Conservation (phyloP, 345 rosid genomes). For the Syzygium aromaticum region DNA sequence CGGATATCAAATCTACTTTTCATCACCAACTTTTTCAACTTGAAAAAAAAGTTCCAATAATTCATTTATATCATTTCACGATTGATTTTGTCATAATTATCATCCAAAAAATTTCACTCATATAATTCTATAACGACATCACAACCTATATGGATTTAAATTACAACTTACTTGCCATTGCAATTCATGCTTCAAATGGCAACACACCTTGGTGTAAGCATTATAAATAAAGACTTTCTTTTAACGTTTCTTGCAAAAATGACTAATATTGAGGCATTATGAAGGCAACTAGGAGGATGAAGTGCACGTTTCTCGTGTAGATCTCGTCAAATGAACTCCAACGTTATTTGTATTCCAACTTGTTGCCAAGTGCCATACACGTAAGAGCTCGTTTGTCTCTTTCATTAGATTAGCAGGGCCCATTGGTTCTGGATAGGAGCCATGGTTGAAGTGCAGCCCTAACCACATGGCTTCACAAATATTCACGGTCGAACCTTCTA, state of each 20-base stretch:
- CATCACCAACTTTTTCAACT: not conserved
- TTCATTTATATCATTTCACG: not conserved
- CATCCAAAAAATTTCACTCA: not conserved
- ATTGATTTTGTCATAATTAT: not conserved
- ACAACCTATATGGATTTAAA: not conserved
- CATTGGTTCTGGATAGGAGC: not conserved
- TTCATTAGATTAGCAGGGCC: not conserved
- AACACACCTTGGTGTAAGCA: too few species aligned
- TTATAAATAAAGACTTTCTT: too few species aligned
- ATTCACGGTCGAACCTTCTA: not conserved
- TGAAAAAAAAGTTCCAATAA: not conserved
- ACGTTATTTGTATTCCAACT: not conserved
- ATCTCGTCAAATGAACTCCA: not conserved
- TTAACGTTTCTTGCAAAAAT: too few species aligned
- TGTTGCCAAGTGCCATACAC: not conserved
- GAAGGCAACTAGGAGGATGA: not conserved
- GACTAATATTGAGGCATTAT: not conserved
- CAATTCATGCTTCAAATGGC: too few species aligned
- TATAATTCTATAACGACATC: not conserved
- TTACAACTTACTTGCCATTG: not conserved
- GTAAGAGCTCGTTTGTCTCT: not conserved
- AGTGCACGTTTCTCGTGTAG: not conserved
- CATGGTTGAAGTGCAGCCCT: not conserved
- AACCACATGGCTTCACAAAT: not conserved
- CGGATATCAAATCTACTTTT: not conserved